Evolutionary conservation across 2,329 filamentous ascomycete species (phyloP).

Genomic region (Sporothrix phasma): DNA sequence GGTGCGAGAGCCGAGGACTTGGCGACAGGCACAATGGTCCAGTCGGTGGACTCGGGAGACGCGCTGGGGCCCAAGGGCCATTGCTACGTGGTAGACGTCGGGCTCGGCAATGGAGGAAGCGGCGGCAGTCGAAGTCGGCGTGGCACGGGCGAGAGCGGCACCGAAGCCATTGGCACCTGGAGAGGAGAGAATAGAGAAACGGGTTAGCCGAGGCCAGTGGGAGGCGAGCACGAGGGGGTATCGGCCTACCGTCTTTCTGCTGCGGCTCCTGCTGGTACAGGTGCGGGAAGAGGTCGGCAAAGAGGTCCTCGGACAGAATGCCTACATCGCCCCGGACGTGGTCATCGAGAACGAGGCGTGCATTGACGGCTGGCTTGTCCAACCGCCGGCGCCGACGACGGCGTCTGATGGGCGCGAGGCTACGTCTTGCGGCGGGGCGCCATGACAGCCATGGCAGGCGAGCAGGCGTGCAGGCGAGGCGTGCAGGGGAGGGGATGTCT

Average conservation of each 20-base stretch:
- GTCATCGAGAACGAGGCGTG: conserved; percentile 74
- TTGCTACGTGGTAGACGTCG: conserved; percentile 53
- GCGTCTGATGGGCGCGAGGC: conserved; percentile 2
- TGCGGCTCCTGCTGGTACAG: conserved; percentile 22
- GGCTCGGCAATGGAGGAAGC: conserved; percentile 20
- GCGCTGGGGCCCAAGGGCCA: conserved; percentile 58
- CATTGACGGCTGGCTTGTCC: conserved; percentile 67
- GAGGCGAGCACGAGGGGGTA: too few species aligned
- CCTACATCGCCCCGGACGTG: conserved; percentile 78
- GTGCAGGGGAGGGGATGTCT: too few species aligned
- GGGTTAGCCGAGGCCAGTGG: too few species aligned
- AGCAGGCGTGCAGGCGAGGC: neutral
- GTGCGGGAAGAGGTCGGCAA: conserved; percentile 67
- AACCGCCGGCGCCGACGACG: conserved; percentile 45
- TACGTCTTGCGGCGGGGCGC: neutral
- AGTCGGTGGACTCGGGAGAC: conserved; percentile 53
- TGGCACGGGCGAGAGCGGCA: conserved; percentile 12
- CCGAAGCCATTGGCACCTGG: conserved; percentile 11
- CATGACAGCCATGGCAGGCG: conserved; percentile 8
- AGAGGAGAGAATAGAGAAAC: neutral
- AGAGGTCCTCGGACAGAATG: conserved; percentile 77
- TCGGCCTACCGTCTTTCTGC: conserved; percentile 34
- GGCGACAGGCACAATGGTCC: conserved; percentile 76
- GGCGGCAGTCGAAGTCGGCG: conserved; percentile 4
- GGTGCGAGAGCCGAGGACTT: conserved; percentile 55